Evolutionary conservation across 345 rosid species (phyloP).

Genomic region (Garcia nutans): DNA sequence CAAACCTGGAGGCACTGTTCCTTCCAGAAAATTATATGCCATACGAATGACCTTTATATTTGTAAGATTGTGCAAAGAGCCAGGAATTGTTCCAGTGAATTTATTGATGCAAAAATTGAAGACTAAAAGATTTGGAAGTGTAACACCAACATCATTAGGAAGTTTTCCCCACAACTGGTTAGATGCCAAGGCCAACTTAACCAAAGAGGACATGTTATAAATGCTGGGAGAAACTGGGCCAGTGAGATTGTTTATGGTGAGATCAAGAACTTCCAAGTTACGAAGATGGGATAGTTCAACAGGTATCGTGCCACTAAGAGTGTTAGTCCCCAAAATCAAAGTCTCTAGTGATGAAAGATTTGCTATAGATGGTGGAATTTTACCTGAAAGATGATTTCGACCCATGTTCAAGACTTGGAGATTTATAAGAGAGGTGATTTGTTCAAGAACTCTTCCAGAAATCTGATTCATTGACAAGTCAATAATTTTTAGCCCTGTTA

Average conservation of each 20-base stretch:
- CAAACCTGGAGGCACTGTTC: conserved; percentile 37
- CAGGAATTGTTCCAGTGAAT: conserved; percentile 42
- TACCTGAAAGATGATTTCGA: conserved; percentile 36
- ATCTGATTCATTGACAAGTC: conserved; percentile 13
- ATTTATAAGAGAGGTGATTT: conserved; percentile 30
- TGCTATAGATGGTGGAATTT: conserved; percentile 40
- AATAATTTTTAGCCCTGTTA: conserved; percentile 27
- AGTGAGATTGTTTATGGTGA: conserved; percentile 38
- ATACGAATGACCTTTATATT: conserved; percentile 35
- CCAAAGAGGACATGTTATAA: conserved; percentile 48
- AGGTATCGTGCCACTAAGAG: conserved; percentile 40
- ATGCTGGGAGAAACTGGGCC: conserved; percentile 39
- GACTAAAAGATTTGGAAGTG: conserved; percentile 43
- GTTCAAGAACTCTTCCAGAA: conserved; percentile 14
- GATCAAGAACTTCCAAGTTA: conserved; percentile 37
- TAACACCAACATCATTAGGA: conserved; percentile 18
- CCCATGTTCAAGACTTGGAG: conserved; percentile 43
- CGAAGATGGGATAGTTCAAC: conserved; percentile 31
- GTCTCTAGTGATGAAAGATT: conserved; percentile 41
- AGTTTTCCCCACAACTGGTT: conserved; percentile 38
- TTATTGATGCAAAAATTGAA: conserved; percentile 44
- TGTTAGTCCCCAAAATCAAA: conserved; percentile 45
- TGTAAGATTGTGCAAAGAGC: conserved; percentile 44
- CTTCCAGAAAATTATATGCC: conserved; percentile 36
- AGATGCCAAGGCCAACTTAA: conserved; percentile 39